A percentile compares a stretch with the other conserved stretches of the same genome.
phyloP scores from a whole-genome alignment of 2,329 filamentous ascomycete species.

The Trichoderma harzianum region DNA sequence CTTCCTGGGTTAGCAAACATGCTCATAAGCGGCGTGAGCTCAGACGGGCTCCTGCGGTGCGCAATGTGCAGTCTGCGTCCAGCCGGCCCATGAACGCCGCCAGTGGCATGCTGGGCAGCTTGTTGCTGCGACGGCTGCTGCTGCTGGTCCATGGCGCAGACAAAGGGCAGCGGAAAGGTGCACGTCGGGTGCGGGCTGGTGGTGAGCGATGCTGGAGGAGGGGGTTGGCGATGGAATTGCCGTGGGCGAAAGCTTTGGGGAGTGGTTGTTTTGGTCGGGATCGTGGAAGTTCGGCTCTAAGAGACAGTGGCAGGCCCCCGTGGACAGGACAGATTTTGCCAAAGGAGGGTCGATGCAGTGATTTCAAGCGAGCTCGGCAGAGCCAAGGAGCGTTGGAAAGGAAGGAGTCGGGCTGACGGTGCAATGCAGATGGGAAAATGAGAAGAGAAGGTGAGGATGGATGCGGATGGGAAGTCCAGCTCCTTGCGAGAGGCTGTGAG shows the following conservation, averaged over 20 bases:
- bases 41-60: conserved; percentile 93
- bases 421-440: conserved; percentile 33
- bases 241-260: conserved; percentile 2
- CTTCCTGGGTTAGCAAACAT: conserved; percentile 67
- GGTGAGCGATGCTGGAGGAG: conserved; percentile 20
- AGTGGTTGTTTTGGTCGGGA: background rate
- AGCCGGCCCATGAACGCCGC: conserved; percentile 66
- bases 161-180: conserved; percentile 43
- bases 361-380: conserved; percentile 30
- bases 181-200: conserved; percentile 41
- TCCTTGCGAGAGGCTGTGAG: conserved; percentile 29
- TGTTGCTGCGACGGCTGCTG: conserved; percentile 50
- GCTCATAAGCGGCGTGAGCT: conserved; percentile 97
- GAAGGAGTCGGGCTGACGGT: conserved; percentile 33
- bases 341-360: conserved; percentile 37
- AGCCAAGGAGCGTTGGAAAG: conserved; percentile 39
- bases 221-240: conserved; percentile 14
- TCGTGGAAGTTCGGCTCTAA: conserved; percentile 19
- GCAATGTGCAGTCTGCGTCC: conserved; percentile 95
- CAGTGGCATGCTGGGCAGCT: conserved; percentile 46
- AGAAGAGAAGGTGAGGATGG: conserved; percentile 42
- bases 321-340: conserved; percentile 31
- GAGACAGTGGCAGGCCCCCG: conserved; percentile 23
- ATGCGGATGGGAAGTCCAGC: conserved; percentile 39
- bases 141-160: conserved; percentile 58